Base-by-base conservation (phyloP, 2,329 filamentous ascomycete genomes). In the Teratosphaeria zuluensis region DNA sequence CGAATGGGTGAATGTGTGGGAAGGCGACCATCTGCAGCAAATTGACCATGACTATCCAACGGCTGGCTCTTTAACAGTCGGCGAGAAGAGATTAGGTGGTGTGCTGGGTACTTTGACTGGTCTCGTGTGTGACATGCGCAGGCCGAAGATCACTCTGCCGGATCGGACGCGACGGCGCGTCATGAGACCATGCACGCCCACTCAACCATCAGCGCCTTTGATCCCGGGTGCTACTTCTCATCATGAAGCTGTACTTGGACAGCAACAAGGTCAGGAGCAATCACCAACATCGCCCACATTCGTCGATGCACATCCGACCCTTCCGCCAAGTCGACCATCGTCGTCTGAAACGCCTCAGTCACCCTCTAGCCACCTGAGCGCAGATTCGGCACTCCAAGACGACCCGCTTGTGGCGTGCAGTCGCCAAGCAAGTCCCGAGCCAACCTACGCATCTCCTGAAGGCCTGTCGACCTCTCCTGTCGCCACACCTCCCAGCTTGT, bases 91-190 rank as follows among this genome's bases (percentile, higher is more conserved):
- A 59, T 72, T 88, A 4, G 86, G 86, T 5, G 87, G 87, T 12
- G 81, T 89, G 9, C 73, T 90, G 2, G 87, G 87, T 2, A 79
- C 88, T 7, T 72, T 90, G 0, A 81, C 89, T 2, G 85, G 86
- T 1, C 81, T 85, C 54, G 77, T 90, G 33, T 86, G 84, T 68
- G 85, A 89, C 59, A 72, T 80, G 72, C 73, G 75, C 28, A 68
- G 64, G 55, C 65, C 68, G n/a, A 66, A 62, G 48, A 54, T 65
- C 33, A 57, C 59, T n/a, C 35, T 68, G 32, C 63, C 66, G 9
- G 63, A 66, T 30, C 61, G 66, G 21, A 62, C 60, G 51, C 35
- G 55, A 51, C 28, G 61, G 19, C 33, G 51, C 9, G 21, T 53
- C 19, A 53, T 4, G 5, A 16, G 14, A 1, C 32, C 32, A 35